Percentiles rank a stretch among this genome's conserved stretches.
Conservation (phyloP, 2,329 filamentous ascomycete genomes). For the Tolypocladium amazonense region DNA sequence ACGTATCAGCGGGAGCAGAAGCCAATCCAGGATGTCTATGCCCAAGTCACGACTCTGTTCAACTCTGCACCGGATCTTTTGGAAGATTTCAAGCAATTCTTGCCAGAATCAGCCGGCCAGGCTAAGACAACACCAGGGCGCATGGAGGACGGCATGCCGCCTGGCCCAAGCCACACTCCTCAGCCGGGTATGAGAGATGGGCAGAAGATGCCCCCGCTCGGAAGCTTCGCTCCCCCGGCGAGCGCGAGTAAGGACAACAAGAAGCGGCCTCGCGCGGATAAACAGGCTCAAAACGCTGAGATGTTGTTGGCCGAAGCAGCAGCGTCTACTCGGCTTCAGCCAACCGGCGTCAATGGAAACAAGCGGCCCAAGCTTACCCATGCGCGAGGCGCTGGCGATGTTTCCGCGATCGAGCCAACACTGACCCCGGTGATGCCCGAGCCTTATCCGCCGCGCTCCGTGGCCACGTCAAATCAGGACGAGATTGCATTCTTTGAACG, state of each 20-base stretch:
- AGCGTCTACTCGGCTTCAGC: constrained; percentile 22
- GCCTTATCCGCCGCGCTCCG: constrained; percentile 67
- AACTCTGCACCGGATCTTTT: constrained; percentile 86
- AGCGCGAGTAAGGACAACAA: constrained; percentile 86
- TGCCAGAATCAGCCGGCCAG: constrained; percentile 67
- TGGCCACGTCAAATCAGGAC: constrained; percentile 65
- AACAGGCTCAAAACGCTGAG: constrained; percentile 37
- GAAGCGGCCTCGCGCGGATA: constrained; percentile 62
- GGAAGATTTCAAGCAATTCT: constrained; percentile 97
- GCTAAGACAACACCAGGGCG: constrained; percentile 43
- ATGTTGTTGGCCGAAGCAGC: constrained; percentile 32
- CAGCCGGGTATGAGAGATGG: constrained; percentile 44
- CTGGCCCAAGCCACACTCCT: constrained; percentile 41
- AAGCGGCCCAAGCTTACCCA: constrained; percentile 70
- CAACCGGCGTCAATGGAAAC: constrained; percentile 24
- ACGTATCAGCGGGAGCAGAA: constrained; percentile 98
- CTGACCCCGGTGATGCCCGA: constrained; percentile 81
- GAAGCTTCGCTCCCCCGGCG: constrained; percentile 76
- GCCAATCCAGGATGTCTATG: constrained; percentile 96
- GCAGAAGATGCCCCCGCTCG: constrained; percentile 83
- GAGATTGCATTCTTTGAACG: constrained; percentile 92
- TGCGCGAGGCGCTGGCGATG: constrained; percentile 48
- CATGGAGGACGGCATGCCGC: constrained; percentile 40
- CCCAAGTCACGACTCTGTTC: constrained; percentile 90
- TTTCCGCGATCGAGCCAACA: constrained; percentile 66